Base-by-base conservation (phyloP, 2,329 filamentous ascomycete species). In the Ceratocystis eucalypticola region DNA sequence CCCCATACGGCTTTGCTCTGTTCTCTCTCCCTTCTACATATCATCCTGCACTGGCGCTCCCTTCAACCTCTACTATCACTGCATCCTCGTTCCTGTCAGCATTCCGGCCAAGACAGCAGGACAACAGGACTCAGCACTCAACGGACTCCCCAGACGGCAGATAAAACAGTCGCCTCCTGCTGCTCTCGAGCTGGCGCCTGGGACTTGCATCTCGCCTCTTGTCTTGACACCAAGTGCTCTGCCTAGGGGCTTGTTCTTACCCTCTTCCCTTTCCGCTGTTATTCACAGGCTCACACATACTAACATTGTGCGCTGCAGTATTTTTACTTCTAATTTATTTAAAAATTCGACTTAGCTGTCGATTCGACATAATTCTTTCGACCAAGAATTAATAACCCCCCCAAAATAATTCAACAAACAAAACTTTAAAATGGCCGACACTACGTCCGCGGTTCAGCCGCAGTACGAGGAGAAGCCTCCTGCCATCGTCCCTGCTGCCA, bases 391-490 rank as follows among this genome's bases (percentile, higher is more conserved):
- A 67, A 64, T 64, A 61, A 15, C 44, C 65, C 30, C 55, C 41
- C 44, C 61, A 33, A 57, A 65, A 67, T 67, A 65, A 65, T 67
- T 63, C 63, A 30, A 67, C 66, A 65, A 69, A 68, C 73, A 68
- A 59, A 53, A 53, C 48, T 20, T 63, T 73, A 57, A 53, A 72
- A 84, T 85, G 83, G 82, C 82, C 72, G 82, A 85, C 74, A 75
- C 78, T 73, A 79, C 79, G 73, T 73, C 75, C 71, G 74, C 76
- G 75, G 77, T 76, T 74, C 78, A 80, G 70, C 82, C 82, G 71
- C 86, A 87, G 75, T 80, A 85, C 75, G 85, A 88, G 79, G 87
- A 87, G 79, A 76, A 75, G 67, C 77, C 74, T 70, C 71, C 72
- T 64, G 70, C 71, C 30, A 72, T 76, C 67, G 71, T 74, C 61